Percentiles rank a stretch among this genome's conserved stretches.
phyloP scores from a whole-genome alignment of 2,329 filamentous ascomycete species.

The Verticillium nubilum region DNA sequence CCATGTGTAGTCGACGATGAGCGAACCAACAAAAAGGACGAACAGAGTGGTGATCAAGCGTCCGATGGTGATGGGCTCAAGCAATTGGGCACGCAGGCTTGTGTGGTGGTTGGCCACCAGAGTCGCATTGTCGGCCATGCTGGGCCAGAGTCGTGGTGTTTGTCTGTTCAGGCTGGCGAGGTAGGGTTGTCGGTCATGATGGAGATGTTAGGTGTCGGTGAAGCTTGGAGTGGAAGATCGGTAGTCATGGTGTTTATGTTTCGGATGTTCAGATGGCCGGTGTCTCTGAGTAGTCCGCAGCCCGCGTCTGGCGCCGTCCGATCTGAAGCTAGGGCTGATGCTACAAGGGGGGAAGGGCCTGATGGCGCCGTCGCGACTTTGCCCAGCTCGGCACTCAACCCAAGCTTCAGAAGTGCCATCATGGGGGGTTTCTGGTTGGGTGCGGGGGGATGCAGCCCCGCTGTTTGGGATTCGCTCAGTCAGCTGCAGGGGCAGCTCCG shows the following conservation, averaged over 20 bases:
- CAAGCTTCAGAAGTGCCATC: no score
- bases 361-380: no score
- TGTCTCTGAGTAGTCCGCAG: neutral
- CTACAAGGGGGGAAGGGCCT: neutral
- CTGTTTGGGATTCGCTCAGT: neutral
- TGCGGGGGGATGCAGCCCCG: neutral
- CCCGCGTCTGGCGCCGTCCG: neutral
- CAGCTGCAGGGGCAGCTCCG: neutral
- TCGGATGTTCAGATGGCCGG: neutral
- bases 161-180: neutral
- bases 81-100: slow-evolving; percentile 17
- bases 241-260: neutral
- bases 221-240: neutral
- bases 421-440: neutral
- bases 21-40: slow-evolving; percentile 29
- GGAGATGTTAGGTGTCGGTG: neutral
- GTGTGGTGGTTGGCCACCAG: neutral
- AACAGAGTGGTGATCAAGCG: slow-evolving; percentile 20
- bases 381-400: no score
- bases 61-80: slow-evolving; percentile 23
- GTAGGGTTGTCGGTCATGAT: neutral
- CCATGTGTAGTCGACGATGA: slow-evolving; percentile 31
- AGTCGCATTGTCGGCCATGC: neutral
- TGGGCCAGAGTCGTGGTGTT: neutral
- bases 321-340: neutral